These are phyloP conservation scores for Cytospora schulzeri DNA, from an alignment of 2,329 filamentous ascomycete genomes.

Conservation along the genomic window DNA sequence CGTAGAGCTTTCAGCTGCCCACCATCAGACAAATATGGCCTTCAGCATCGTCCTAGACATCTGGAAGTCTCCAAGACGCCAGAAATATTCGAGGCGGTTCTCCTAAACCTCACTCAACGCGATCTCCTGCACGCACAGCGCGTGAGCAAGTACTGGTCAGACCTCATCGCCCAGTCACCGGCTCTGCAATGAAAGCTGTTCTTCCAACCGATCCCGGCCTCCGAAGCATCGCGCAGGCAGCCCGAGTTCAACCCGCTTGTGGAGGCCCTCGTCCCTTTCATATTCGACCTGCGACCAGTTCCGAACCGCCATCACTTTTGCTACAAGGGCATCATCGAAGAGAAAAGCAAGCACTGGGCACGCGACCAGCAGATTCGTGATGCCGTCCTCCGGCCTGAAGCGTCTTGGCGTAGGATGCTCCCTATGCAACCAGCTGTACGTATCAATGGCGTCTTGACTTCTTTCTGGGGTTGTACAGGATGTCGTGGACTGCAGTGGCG, in stretches of 20 bases:
- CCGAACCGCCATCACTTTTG: not conserved
- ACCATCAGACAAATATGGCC: not conserved
- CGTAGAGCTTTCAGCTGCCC: not conserved
- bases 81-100: not conserved
- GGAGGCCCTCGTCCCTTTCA: not conserved
- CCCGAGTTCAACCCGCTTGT: not conserved
- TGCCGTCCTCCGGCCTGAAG: not conserved
- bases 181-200: not conserved
- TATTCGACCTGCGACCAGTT: not conserved
- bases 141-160: not conserved
- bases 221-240: not conserved
- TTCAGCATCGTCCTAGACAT: not conserved
- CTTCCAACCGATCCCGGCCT: not conserved
- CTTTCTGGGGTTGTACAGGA: not conserved
- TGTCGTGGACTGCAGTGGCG: not conserved
- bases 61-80: not conserved
- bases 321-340: not conserved
- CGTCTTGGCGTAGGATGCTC: not conserved
- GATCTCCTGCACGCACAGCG: not conserved
- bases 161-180: not conserved
- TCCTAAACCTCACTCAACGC: not conserved
- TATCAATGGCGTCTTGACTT: not conserved
- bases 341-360: not conserved
- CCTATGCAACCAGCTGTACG: not conserved
- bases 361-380: not conserved